phyloP scores from a whole-genome alignment of 176 grass and related monocot species.

The Metroxylon sagu region DNA sequence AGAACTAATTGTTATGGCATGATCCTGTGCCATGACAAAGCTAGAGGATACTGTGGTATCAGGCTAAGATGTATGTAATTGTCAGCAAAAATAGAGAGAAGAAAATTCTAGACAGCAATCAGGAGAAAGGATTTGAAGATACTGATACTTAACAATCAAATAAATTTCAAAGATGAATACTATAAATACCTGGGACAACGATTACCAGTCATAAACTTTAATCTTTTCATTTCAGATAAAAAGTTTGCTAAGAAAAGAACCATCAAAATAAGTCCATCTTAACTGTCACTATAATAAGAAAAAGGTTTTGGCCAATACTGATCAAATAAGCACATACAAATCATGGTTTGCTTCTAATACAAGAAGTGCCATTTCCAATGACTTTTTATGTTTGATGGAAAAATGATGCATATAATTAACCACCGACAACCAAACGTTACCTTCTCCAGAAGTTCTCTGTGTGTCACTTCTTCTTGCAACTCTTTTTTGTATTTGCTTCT shows the following conservation, averaged over 20 bases:
- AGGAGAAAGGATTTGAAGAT: background rate
- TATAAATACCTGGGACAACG: background rate
- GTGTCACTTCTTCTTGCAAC: constrained; percentile 60
- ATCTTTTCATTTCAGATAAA: no score
- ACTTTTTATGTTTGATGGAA: background rate
- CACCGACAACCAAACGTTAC: constrained; percentile 16
- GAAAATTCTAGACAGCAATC: background rate
- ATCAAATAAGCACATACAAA: background rate
- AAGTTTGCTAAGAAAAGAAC: no score
- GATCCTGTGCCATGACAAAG: no score
- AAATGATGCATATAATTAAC: background rate
- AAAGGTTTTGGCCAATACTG: background rate
- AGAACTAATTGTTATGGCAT: no score
- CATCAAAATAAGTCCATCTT: no score
- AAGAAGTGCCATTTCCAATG: background rate
- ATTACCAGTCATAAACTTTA: background rate
- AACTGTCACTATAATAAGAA: no score
- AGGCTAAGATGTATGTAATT: no score
- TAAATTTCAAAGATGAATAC: background rate
- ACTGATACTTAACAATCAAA: background rate
- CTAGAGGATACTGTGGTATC: no score
- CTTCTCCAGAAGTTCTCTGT: constrained; percentile 87
- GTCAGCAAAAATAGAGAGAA: no score
- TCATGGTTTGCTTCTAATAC: background rate
- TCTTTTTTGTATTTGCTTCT: constrained; percentile 75